These are phyloP conservation scores for Dispira parvispora DNA, from an alignment of 192 early-diverging fungal genomes.

Conservation along the genomic window DNA sequence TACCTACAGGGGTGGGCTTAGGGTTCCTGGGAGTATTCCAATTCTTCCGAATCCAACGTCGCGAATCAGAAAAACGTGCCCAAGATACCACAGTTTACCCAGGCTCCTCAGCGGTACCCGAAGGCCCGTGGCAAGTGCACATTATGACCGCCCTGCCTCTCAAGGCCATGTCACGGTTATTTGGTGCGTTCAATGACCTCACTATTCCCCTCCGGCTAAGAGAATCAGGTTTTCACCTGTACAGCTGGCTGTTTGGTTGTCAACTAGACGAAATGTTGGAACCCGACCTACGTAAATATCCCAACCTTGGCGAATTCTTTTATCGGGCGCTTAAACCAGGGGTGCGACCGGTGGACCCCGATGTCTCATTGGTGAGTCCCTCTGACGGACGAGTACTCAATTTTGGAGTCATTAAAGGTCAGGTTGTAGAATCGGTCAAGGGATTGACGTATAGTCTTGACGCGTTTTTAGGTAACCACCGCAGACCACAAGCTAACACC, in stretches of 20 bases:
- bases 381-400: constrained; percentile 83
- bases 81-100: background rate
- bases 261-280: constrained; percentile 89
- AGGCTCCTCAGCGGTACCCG: constrained; percentile 20
- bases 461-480: constrained; percentile 56
- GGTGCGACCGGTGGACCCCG: constrained; percentile 48
- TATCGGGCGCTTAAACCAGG: constrained; percentile 73
- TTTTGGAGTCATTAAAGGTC: constrained; percentile 66
- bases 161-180: constrained; percentile 73
- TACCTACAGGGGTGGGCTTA: constrained; percentile 56
- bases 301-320: constrained; percentile 82
- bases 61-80: constrained; percentile 19
- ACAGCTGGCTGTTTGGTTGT: constrained; percentile 76
- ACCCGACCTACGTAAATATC: constrained; percentile 56
- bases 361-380: constrained; percentile 55
- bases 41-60: constrained; percentile 29
- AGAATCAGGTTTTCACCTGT: constrained; percentile 51
- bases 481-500: no score
- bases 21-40: constrained; percentile 54
- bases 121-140: constrained; percentile 86
- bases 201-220: constrained; percentile 68
- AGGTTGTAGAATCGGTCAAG: constrained; percentile 83
- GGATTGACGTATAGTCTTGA: constrained; percentile 82
- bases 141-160: constrained; percentile 76
- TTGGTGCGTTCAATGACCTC: constrained; percentile 76